A percentile compares a stretch with the other conserved stretches of the same genome.
Evolutionary conservation across 2,329 filamentous ascomycete species (phyloP).

Genomic region (Zalaria obscura): DNA sequence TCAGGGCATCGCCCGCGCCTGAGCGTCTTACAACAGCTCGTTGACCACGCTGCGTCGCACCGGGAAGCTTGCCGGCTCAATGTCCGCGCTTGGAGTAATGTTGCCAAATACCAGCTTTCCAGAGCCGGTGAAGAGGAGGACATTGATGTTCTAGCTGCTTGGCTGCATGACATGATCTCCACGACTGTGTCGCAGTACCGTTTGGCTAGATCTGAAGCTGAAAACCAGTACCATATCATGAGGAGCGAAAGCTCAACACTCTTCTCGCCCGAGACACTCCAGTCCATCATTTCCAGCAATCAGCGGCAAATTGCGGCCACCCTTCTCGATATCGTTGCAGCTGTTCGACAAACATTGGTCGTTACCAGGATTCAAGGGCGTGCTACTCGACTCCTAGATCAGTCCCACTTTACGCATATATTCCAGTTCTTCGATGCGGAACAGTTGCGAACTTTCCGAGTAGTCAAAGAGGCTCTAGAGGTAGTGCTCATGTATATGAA

Average conservation of each 20-base stretch:
- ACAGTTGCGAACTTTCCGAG: constrained; percentile 23
- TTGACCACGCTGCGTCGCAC: constrained; percentile 43
- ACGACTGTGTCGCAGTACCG: constrained; percentile 41
- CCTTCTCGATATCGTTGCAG: constrained; percentile 36
- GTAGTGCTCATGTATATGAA: constrained; percentile 20
- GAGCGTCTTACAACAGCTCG: constrained; percentile 37
- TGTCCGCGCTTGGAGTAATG: constrained; percentile 42
- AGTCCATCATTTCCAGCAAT: constrained; percentile 39
- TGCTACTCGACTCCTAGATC: constrained; percentile 21
- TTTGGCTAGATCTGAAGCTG: constrained; percentile 42
- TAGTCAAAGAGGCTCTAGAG: constrained; percentile 36
- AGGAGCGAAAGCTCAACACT: constrained; percentile 19
- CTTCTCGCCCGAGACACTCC: constrained; percentile 33
- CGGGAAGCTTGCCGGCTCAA: constrained; percentile 45
- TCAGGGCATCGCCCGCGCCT: constrained; percentile 37
- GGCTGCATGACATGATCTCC: constrained; percentile 39
- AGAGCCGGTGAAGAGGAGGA: constrained; percentile 31
- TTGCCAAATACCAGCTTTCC: constrained; percentile 43
- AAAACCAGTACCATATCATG: constrained; percentile 32
- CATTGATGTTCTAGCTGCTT: constrained; percentile 35
- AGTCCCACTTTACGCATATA: constrained; percentile 25
- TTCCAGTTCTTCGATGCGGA: constrained; percentile 37
- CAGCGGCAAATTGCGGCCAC: constrained; percentile 43
- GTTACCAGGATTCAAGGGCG: constrained; percentile 13
- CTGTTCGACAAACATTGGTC: constrained; percentile 35